phyloP scores from a whole-genome alignment of 495 filamentous ascomycete genomes.

The Aspergillus bertholletiae region DNA sequence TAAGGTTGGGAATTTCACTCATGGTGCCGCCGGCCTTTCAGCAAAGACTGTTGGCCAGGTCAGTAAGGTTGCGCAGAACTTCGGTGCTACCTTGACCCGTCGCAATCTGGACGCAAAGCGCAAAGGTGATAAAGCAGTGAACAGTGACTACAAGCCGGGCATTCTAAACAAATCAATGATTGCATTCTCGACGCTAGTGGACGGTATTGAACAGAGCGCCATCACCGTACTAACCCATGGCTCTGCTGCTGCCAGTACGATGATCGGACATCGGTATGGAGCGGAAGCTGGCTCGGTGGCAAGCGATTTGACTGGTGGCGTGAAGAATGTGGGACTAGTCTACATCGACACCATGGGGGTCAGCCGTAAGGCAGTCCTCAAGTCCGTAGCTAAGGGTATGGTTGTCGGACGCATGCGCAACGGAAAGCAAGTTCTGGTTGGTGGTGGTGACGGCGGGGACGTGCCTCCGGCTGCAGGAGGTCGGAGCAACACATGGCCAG shows the following conservation, averaged over 20 bases:
- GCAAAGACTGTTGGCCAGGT: constrained; percentile 85
- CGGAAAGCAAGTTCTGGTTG: constrained; percentile 82
- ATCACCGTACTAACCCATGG: constrained; percentile 69
- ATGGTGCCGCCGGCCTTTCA: constrained; percentile 70
- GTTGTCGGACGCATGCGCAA: constrained; percentile 83
- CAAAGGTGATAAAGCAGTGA: constrained; percentile 56
- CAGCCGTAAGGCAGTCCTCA: constrained; percentile 81
- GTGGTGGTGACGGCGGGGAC: constrained; percentile 70
- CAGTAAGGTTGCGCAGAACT: constrained; percentile 75
- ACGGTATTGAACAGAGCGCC: constrained; percentile 84
- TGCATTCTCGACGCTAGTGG: constrained; percentile 91
- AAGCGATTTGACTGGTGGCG: constrained; percentile 69
- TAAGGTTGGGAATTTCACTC: constrained; percentile 77
- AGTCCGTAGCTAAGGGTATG: constrained; percentile 96
- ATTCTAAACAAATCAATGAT: constrained; percentile 93
- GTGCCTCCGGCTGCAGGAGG: constrained; percentile 27
- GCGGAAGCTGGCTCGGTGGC: constrained; percentile 75
- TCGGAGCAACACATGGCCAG: constrained; percentile 7
- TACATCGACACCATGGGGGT: constrained; percentile 96
- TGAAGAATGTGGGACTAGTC: constrained; percentile 95
- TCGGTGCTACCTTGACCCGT: constrained; percentile 71
- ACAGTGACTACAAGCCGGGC: constrained; percentile 75
- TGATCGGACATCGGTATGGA: constrained; percentile 83
- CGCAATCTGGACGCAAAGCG: constrained; percentile 53
- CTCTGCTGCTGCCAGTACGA: constrained; percentile 70